Percentiles rank a stretch among this genome's conserved stretches.
phyloP scores from a whole-genome alignment of 202 grass and related monocot species.

The Dendrocalamus latiflorus region DNA sequence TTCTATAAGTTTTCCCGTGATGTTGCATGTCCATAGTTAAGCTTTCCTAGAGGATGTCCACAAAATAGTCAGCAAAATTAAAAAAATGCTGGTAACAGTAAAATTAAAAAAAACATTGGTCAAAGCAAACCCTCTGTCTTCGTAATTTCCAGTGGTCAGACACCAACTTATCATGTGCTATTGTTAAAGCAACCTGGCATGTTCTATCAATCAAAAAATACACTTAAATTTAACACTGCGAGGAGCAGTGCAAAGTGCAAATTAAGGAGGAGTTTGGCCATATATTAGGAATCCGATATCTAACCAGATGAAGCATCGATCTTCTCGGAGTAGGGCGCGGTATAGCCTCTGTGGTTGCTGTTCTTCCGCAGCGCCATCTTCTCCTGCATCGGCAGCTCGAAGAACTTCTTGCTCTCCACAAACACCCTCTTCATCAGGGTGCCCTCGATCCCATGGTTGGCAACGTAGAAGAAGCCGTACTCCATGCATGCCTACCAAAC shows the following conservation, averaged over 20 bases:
- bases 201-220: no score
- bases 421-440: constrained; percentile 14
- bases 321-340: constrained; percentile 31
- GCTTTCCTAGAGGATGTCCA: neutral
- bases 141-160: neutral
- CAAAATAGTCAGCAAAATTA: neutral
- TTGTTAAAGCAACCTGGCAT: no score
- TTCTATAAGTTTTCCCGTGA: no score
- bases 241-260: no score
- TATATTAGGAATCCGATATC: no score
- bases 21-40: no score
- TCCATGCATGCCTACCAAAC: constrained; percentile 47
- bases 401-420: constrained; percentile 42
- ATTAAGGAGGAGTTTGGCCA: no score
- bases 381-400: constrained; percentile 28
- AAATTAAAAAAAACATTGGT: neutral
- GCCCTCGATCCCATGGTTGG: constrained; percentile 45
- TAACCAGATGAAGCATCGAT: constrained; percentile 23
- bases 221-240: no score
- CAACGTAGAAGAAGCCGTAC: constrained; percentile 62
- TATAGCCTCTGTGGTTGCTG: constrained; percentile 37
- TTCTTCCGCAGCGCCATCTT: constrained; percentile 42
- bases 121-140: no score
- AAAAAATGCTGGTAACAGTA: no score
- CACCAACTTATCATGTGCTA: neutral